Evolutionary conservation across 257 asterid species (phyloP).

Genomic region (Penstemon newberryi): DNA sequence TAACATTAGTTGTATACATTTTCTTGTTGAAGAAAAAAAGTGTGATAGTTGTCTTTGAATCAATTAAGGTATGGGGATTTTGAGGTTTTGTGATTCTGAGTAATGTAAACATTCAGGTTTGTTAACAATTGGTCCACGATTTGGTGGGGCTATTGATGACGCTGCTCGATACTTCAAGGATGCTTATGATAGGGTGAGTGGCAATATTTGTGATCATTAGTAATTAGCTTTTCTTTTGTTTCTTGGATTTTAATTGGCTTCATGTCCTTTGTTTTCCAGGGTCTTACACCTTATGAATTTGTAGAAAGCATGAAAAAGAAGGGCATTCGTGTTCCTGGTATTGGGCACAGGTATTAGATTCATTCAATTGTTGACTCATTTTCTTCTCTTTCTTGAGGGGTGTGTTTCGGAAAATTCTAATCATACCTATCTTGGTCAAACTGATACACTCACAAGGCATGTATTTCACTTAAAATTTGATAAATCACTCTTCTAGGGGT

Average conservation of each 20-base stretch:
- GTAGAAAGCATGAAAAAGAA: slow-evolving; percentile 99
- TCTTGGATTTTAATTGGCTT: slow-evolving; percentile 13
- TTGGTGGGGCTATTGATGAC: slow-evolving; percentile 99
- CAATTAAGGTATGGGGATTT: neutral
- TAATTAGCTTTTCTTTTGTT: slow-evolving; percentile 16
- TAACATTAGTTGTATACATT: neutral
- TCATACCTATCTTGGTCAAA: no score
- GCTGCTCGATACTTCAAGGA: slow-evolving; percentile 99
- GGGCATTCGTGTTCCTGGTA: slow-evolving; percentile 99
- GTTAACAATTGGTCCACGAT: slow-evolving; percentile 96
- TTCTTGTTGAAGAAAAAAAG: neutral
- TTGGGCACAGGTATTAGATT: slow-evolving; percentile 88
- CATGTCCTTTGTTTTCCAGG: slow-evolving; percentile 41
- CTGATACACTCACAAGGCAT: no score
- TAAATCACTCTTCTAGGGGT: no score
- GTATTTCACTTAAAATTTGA: no score
- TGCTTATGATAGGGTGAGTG: slow-evolving; percentile 85
- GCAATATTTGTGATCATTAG: slow-evolving; percentile 23
- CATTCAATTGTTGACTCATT: slow-evolving; percentile 1
- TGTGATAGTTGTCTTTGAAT: neutral
- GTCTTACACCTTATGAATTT: slow-evolving; percentile 91
- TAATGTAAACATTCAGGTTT: slow-evolving; percentile 52
- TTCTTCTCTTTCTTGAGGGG: neutral
- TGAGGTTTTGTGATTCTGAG: slow-evolving; percentile 25
- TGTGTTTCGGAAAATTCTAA: neutral